Percentiles rank a stretch among this genome's conserved stretches.
Evolutionary conservation across 2,329 filamentous ascomycete species (phyloP).

Genomic region (Cordyceps fumosorosea): DNA sequence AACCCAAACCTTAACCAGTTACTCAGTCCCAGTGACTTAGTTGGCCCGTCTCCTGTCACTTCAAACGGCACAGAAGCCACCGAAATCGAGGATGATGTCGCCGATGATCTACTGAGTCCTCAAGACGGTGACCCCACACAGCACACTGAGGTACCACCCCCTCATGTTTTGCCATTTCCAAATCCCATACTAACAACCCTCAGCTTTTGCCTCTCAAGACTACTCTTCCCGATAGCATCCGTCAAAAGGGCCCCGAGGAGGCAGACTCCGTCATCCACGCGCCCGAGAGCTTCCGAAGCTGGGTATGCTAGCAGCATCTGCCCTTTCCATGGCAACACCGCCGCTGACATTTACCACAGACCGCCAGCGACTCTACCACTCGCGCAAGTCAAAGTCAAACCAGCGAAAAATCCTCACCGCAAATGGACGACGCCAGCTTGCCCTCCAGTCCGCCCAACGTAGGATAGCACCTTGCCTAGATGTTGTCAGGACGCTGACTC

Average conservation of each 20-base stretch:
- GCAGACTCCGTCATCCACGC: conserved; percentile 88
- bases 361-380: conserved; percentile 33
- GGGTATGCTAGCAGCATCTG: conserved; percentile 48
- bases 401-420: conserved; percentile 31
- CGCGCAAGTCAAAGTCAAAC: conserved; percentile 30
- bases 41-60: conserved; percentile 77
- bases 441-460: conserved; percentile 21
- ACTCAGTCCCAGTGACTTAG: conserved; percentile 59
- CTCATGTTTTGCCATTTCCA: too few relatives aligned
- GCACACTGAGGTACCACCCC: conserved; percentile 32
- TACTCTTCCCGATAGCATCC: conserved; percentile 49
- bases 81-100: conserved; percentile 73
- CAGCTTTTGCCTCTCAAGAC: conserved; percentile 50
- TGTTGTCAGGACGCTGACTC: not conserved
- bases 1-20: conserved; percentile 50
- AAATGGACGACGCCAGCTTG: conserved; percentile 30
- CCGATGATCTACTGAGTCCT: conserved; percentile 49
- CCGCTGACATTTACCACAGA: conserved; percentile 28
- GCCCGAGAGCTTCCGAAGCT: conserved; percentile 72
- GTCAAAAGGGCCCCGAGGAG: conserved; percentile 62
- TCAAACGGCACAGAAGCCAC: conserved; percentile 78
- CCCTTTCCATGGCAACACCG: not conserved
- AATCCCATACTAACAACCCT: conserved; percentile 12
- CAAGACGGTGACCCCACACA: conserved; percentile 11
- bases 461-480: not conserved